Base-by-base conservation (phyloP, 169 alveolate genomes). In the Eimeria tenella region DNA sequence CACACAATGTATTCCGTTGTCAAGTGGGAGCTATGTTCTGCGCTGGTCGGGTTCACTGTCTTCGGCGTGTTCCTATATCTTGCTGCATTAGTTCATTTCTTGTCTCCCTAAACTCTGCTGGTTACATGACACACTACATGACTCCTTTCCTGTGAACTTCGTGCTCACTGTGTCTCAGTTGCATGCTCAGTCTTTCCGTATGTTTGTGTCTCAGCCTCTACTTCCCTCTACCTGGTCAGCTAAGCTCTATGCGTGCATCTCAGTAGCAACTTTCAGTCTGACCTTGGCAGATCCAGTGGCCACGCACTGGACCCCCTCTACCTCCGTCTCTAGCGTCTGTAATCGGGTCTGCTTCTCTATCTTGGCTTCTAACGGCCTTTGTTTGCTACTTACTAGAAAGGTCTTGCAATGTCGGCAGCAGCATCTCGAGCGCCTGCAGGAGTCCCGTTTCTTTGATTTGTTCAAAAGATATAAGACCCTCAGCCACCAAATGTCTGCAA, bases 401-500 rank as follows among this genome's bases (percentile, higher is more conserved):
- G 63, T 75, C 86, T 50, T 75, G 65, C 17, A 75, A 9, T 11
- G 86, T 15, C 21, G 86, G 86, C 42, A 75, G 0, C 23, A 75
- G 86, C 65, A 75, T 52, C 63, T 75, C 86, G 21, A 75, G 15
- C 6, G 86, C 86, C 23, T 13, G 9, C 6, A 75, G 17, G 19
- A 75, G 31, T 5, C 58, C 58, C 8, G 60, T 75, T 49, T 75
- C 63, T 10, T 50, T 31, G 21, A 53, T 63, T 3, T 49, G 71
- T 13, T 65, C 56, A n/a, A 49, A 70, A 6, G 73, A 15, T 4
- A 86, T 17, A 4, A 86, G 82, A 13, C 71, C 84, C 65, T 86
- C 93, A 21, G 25, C 83, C 56, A 65, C 83, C 82, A 86, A 73
- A 52, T 86, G 93, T 15, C 93, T 65, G 8, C 31, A 49, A 4